Evolutionary conservation across 345 rosid genomes (phyloP), one percentile per base, ranked within the genome.

Genomic region (Dipteronia sinensis): DNA sequence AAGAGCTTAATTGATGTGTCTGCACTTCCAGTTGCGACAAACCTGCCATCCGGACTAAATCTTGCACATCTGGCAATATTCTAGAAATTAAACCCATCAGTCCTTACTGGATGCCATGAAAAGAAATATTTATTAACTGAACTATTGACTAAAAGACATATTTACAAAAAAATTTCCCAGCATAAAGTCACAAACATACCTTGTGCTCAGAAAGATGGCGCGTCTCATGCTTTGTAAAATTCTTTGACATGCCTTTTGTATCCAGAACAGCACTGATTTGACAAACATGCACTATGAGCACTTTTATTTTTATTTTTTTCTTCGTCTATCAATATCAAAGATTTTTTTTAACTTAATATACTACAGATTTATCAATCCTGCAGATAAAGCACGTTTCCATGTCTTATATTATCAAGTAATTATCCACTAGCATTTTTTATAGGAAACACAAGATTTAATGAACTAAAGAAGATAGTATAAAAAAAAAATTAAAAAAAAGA

Each of bases 1-100:
- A 90, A 92, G 72, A 94, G 97, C 88, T 94, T 94, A 77, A 94
- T 89, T 10, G 97, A 92, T 29, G 85, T 89, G 86, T 94, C 97
- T 23, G 95, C 92, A 85, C 98, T 93, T 40, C 95, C 98, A 38
- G 95, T 92, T 27, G 97, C 97, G 70, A 89, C 90, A 85, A 87
- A 92, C 76, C 90, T 88, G 56, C 98, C 98, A 80, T 94, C 97
- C 3, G 91, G 82, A 86, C 97, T 92, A 86, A 92, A 94, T 79
- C 92, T 92, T 77, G 97, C 97, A 81, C 97, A 94, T 81, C 94
- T 90, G 77, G 94, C 97, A 71, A 90, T 82, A 76, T 92, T 89
- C 98, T 94, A 83, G 67, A 83, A 73, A 64, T 11, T 62, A 78
- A 64, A 77, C 31, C 71, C 62, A 12, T 82, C 69, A 82, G 82